Base-by-base conservation (phyloP, 2,329 filamentous ascomycete species). In the Penicillium olsonii region DNA sequence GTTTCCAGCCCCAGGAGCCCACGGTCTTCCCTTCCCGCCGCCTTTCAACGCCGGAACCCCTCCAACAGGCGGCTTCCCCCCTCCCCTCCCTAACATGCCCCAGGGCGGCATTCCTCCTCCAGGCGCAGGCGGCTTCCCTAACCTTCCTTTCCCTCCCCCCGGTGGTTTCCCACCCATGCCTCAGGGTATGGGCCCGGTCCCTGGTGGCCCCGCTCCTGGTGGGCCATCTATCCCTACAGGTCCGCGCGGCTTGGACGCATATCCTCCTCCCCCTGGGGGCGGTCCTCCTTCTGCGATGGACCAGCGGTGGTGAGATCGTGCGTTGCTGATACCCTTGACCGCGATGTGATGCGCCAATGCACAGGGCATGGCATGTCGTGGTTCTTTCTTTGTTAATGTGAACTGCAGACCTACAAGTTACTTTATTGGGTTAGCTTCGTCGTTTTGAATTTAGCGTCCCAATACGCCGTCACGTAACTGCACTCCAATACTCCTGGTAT, bases 1-100 rank as follows among this genome's bases (percentile, higher is more conserved):
- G n/a, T 37, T 37, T 19, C 22, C 65, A 79, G 79, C 80, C 52
- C 81, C 82, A 35, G 80, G 77, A 51, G 79, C 76, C 47, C 76
- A 78, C 59, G 79, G 80, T 44, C 79, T 80, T 45, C 75, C 74
- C 41, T 79, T 75, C 34, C 79, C 83, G 54, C 80, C 79, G 4
- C 78, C 79, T 7, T 75, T 73, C n/a, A 59, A 63, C 42, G 52
- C 63, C 40, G 75, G 58, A 59, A 68, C 53, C 20, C 70, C 72
- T 14, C 70, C 70, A 26, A 69, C 67, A 35, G 67, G 66, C 19
- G 64, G 65, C 57, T 53, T 75, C 39, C 65, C 66, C 37, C 64
- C 61, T 12, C 61, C 65, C 10, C 56, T 71, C 42, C 68, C 69
- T 39, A 69, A 70, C 53, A 68, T 74, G 67, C 73, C 74, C 38